Evolutionary conservation across 257 asterid species (phyloP).

Genomic region (Thymus quinquecostatus): DNA sequence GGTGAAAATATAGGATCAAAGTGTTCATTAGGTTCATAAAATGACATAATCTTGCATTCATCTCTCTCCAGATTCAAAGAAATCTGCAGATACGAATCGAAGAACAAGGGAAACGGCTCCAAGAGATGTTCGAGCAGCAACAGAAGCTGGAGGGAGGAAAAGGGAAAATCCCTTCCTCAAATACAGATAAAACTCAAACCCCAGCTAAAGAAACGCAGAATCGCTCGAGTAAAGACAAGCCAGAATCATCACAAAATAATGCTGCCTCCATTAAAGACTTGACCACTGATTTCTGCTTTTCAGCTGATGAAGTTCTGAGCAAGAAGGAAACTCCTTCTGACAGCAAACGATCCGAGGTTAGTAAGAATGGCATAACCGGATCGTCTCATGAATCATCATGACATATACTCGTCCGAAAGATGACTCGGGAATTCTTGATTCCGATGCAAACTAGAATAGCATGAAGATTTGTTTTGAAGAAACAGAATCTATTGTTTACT

Average conservation of each 20-base stretch:
- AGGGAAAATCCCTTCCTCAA: conserved; percentile 40
- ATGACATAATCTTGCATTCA: not conserved
- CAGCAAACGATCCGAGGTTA: conserved; percentile 48
- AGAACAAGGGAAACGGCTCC: conserved; percentile 81
- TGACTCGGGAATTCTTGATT: conserved; percentile 23
- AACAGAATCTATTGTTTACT: conserved; percentile 1
- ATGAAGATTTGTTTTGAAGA: conserved; percentile 24
- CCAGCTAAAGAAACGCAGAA: conserved; percentile 32
- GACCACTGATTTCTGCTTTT: conserved; percentile 28
- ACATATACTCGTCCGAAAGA: conserved; percentile 25
- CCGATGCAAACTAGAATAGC: conserved; percentile 27
- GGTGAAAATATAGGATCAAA: not conserved
- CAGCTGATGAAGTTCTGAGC: conserved; percentile 29
- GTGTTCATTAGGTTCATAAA: not conserved
- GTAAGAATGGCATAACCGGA: conserved; percentile 36
- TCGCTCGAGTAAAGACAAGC: conserved; percentile 23
- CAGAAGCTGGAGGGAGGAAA: conserved; percentile 63
- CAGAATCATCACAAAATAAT: conserved; percentile 35
- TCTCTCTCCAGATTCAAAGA: conserved; percentile 68
- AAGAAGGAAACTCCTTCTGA: conserved; percentile 36
- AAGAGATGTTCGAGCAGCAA: conserved; percentile 78
- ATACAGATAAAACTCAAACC: conserved; percentile 34
- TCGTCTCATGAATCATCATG: conserved; percentile 4
- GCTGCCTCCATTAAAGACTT: conserved; percentile 19
- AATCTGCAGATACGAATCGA: conserved; percentile 81